These are phyloP conservation scores for Lasiodiplodia gonubiensis DNA, from an alignment of 2,329 filamentous ascomycete genomes.

Conservation along the genomic window DNA sequence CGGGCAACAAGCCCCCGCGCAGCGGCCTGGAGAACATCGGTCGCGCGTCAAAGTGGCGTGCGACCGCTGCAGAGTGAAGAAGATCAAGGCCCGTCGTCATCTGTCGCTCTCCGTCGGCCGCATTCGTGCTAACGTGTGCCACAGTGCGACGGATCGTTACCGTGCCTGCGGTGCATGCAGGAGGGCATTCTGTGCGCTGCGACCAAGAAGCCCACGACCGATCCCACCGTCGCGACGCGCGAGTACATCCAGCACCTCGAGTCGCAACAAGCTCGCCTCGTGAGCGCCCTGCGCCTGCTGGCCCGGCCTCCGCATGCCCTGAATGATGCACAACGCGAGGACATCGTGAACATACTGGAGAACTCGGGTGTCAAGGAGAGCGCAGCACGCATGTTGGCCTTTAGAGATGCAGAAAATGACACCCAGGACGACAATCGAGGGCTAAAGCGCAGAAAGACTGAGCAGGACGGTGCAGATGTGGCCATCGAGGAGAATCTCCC, in stretches of 20 bases:
- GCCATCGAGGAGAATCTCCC: too few relatives aligned
- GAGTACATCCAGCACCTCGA: background rate
- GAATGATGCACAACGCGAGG: background rate
- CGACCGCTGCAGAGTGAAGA: conserved; percentile 3
- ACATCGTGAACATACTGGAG: too few relatives aligned
- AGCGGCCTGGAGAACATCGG: background rate
- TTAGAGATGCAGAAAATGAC: too few relatives aligned
- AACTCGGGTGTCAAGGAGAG: too few relatives aligned
- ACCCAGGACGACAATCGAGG: too few relatives aligned
- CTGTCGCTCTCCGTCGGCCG: background rate
- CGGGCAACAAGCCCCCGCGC: background rate
- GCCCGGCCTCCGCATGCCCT: background rate
- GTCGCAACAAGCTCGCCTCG: background rate
- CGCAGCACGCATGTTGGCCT: too few relatives aligned
- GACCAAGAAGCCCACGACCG: background rate
- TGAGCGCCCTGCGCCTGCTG: background rate
- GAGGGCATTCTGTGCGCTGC: background rate
- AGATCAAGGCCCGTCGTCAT: conserved; percentile 4
- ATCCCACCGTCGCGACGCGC: background rate
- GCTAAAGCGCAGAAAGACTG: too few relatives aligned
- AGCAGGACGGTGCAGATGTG: too few relatives aligned
- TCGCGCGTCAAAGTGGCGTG: conserved; percentile 4
- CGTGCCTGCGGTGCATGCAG: too few relatives aligned
- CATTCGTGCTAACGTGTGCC: background rate
- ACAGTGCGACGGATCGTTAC: background rate